Evolutionary conservation across 495 filamentous ascomycete genomes (phyloP).

Genomic region (Daldinia vernicosa): DNA sequence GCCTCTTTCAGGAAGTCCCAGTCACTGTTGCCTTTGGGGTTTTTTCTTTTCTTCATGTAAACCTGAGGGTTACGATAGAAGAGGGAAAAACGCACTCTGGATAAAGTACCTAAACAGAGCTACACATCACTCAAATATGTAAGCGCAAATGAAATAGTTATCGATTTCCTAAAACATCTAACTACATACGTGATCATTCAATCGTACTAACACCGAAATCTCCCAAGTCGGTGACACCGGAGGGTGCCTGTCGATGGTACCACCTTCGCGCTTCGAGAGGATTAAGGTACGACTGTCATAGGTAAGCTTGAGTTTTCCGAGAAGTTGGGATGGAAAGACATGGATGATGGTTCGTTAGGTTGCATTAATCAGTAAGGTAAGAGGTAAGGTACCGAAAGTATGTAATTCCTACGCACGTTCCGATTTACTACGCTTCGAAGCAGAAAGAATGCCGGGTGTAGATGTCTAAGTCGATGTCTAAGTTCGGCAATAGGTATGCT

Average conservation of each 20-base stretch:
- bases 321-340: conserved; percentile 13
- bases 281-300: conserved; percentile 15
- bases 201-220: background rate
- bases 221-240: conserved; percentile 10
- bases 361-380: conserved; percentile 12
- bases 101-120: too few relatives aligned
- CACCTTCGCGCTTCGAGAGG: background rate
- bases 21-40: conserved; percentile 16
- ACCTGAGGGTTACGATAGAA: background rate
- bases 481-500: conserved; percentile 26
- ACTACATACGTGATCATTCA: background rate
- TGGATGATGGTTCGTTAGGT: conserved; percentile 7
- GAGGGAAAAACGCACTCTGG: background rate
- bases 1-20: conserved; percentile 10
- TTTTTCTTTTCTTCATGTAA: conserved; percentile 3
- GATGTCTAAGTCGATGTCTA: too few relatives aligned
- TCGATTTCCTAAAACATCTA: background rate
- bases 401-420: background rate
- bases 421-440: background rate
- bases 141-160: background rate
- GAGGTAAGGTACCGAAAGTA: background rate
- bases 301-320: conserved; percentile 12
- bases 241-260: background rate
- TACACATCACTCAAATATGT: too few relatives aligned
- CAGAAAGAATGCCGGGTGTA: background rate